Evolutionary conservation across 768 basidiomycete species (phyloP).

Genomic region (Termitomyces sp.): DNA sequence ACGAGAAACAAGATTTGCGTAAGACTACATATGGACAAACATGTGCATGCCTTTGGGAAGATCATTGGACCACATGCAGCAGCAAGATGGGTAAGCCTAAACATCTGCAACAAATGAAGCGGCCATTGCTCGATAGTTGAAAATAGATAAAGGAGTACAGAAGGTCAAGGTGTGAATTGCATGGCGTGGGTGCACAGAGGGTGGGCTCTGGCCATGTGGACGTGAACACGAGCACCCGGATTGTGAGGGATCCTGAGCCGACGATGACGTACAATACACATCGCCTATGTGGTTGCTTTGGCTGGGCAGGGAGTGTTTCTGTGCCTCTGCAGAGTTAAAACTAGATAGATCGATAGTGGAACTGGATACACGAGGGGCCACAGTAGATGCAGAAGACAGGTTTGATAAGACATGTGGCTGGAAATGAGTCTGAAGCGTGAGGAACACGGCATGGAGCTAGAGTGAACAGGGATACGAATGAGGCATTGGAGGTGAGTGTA

Average conservation of each 20-base stretch:
- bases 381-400: neutral
- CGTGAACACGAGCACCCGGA: slow-evolving; percentile 1
- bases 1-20: neutral
- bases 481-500: slow-evolving; percentile 2
- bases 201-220: slow-evolving; percentile 7
- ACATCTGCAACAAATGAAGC: slow-evolving; percentile 1
- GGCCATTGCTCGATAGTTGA: neutral
- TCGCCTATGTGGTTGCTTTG: neutral
- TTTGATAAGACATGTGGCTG: slow-evolving; percentile 12
- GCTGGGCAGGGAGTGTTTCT: slow-evolving; percentile 2
- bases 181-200: neutral
- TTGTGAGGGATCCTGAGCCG: neutral
- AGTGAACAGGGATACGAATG: slow-evolving; percentile 15
- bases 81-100: neutral
- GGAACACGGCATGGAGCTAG: slow-evolving; percentile 6
- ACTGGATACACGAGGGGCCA: neutral
- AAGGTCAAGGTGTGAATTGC: slow-evolving; percentile 2
- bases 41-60: slow-evolving; percentile 9
- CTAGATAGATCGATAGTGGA: neutral
- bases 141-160: slow-evolving; percentile 1
- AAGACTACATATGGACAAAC: neutral
- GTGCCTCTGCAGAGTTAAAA: slow-evolving; percentile 1
- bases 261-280: slow-evolving; percentile 7
- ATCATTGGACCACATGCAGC: slow-evolving; percentile 1
- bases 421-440: slow-evolving; percentile 14